A percentile compares a stretch with the other conserved stretches of the same genome.
Conservation (phyloP, 169 alveolate species). For the Miamiensis avidus region DNA sequence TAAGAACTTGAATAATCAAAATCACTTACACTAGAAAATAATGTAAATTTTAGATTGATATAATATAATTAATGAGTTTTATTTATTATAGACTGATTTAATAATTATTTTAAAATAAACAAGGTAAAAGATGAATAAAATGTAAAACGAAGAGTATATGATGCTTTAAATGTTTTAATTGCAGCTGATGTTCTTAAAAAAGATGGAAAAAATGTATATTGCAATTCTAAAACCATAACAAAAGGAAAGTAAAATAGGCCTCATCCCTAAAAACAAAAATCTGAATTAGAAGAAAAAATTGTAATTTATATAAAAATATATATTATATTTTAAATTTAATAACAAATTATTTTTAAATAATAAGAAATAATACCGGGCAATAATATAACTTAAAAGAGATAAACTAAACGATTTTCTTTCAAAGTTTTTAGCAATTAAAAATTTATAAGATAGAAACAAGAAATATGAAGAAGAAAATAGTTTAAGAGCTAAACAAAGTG, state of each 20-base stretch:
- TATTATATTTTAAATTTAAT: no score
- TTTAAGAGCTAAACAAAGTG: not conserved
- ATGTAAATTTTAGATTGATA: conserved; percentile 24
- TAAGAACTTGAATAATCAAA: conserved; percentile 34
- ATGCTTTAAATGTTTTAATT: conserved; percentile 80
- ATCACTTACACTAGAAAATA: conserved; percentile 17
- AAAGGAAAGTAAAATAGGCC: not conserved
- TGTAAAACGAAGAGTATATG: conserved; percentile 85
- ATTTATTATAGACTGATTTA: not conserved
- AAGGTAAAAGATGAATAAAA: conserved; percentile 74
- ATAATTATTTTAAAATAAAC: conserved; percentile 30
- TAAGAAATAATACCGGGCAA: not conserved
- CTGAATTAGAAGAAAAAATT: not conserved
- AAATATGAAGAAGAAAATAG: not conserved
- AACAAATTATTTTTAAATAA: no score
- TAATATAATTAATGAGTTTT: conserved; percentile 12
- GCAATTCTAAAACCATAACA: not conserved
- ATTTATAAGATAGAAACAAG: not conserved
- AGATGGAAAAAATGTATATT: conserved; percentile 49
- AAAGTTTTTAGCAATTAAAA: not conserved
- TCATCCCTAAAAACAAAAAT: not conserved
- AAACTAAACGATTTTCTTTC: not conserved
- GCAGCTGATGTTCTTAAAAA: conserved; percentile 63
- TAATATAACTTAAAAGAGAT: not conserved
- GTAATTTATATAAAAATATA: not conserved